These are phyloP conservation scores for Nymphaea colorata DNA, from an alignment of 164 flowering plant genomes.

Conservation along the genomic window DNA sequence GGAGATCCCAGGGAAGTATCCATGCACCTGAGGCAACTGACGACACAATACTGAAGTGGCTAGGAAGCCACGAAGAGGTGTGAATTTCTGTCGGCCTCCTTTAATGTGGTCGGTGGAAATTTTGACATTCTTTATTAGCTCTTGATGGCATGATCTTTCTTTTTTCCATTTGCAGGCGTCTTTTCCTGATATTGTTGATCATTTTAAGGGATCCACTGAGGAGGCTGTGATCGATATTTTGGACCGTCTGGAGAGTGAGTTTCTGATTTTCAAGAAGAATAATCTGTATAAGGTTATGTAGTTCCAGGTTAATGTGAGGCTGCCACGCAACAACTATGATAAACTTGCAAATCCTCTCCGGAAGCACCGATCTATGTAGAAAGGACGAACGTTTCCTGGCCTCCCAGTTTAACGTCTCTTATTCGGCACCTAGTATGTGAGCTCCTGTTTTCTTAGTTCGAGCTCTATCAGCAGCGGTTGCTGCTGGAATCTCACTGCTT, in stretches of 20 bases:
- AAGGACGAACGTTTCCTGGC: no score
- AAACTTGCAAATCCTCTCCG: no score
- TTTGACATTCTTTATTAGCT: background rate
- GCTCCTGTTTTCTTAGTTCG: no score
- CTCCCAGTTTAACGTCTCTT: no score
- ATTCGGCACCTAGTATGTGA: no score
- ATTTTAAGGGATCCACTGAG: slow-evolving; percentile 29
- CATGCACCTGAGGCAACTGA: slow-evolving; percentile 22
- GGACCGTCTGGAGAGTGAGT: slow-evolving; percentile 34
- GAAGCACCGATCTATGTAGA: no score
- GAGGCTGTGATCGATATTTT: slow-evolving; percentile 22
- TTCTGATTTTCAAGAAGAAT: slow-evolving; percentile 38
- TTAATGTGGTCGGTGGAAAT: no score
- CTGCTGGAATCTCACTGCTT: no score
- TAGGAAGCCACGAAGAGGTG: slow-evolving; percentile 32
- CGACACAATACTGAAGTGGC: slow-evolving; percentile 24
- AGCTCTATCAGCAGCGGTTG: no score
- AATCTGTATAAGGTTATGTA: slow-evolving; percentile 29
- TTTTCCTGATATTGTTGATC: slow-evolving; percentile 24
- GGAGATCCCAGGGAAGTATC: slow-evolving; percentile 7
- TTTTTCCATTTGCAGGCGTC: slow-evolving; percentile 25
- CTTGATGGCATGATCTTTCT: background rate
- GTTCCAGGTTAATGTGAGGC: background rate
- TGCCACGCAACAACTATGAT: no score
- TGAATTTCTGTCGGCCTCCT: slow-evolving; percentile 3